Base-by-base conservation (phyloP, 2,329 filamentous ascomycete species). In the Nothopassalora personata region DNA sequence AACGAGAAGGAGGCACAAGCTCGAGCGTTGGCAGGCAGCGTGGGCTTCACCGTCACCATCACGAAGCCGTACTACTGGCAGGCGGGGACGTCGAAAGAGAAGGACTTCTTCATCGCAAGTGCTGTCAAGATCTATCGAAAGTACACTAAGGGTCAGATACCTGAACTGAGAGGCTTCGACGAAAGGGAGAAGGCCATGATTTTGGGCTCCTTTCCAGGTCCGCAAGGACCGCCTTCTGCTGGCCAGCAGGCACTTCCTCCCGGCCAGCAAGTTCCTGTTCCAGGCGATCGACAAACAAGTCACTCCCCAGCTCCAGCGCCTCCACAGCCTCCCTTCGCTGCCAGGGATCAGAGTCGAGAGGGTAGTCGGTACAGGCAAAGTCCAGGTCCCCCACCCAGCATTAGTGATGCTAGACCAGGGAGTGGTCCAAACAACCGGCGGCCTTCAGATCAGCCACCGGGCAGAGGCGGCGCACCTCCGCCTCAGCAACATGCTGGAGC, bases 1-100 rank as follows among this genome's bases (percentile, higher is more conserved):
- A 87, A 64, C 72, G 83, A 77, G 66, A 83, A 80, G 74, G 88
- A 82, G 75, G 79, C 81, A 56, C 81, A 85, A 65, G 77, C 81
- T 48, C 84, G 85, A 67, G 75, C 88, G 71, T 96, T 90, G 89
- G 93, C 91, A 23, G 87, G 88, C 54, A 87, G 87, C 58, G 85
- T 86, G 48, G 94, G 94, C 15, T 97, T 99, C 71, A 80, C 88
- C 28, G 90, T 97, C 53, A 94, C 87, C 1, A 83, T 99, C 30
- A 88, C 89, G 28, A 99, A 99, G 74, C 89, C 91, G 0, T 99
- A 99, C 76, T 99, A 94, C 74, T 99, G 94, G 94, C 86, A 96
- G 74, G 91, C 94, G 34, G 87, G 91, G 64, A 94, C 90, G 0
- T 83, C 90, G 55, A 97, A 97, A 77, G 94, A 99, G 76, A 97